Evolutionary conservation across 2,329 filamentous ascomycete genomes (phyloP).

Genomic region (Penicillium sp.): DNA sequence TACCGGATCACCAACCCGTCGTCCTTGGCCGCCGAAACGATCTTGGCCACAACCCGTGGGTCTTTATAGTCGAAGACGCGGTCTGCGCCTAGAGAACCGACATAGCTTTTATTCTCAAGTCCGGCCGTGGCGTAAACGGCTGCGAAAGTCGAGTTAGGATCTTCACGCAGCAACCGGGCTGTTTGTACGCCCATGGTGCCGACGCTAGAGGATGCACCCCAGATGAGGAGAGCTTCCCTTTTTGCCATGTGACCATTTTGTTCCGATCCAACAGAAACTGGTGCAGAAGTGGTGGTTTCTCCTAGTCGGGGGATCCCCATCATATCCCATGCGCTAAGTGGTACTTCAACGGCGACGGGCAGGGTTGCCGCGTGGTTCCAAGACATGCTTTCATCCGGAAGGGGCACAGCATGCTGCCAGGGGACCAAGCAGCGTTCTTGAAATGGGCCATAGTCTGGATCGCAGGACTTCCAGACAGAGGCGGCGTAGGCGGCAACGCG

Average conservation of each 20-base stretch:
- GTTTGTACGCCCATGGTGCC: conserved; percentile 52
- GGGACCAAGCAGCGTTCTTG: conserved; percentile 50
- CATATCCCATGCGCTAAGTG: conserved; percentile 45
- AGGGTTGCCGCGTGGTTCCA: conserved; percentile 49
- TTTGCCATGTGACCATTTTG: conserved; percentile 14
- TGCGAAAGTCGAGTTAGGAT: conserved; percentile 36
- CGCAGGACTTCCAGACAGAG: conserved; percentile 47
- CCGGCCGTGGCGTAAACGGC: conserved; percentile 51
- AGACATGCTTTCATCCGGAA: conserved; percentile 39
- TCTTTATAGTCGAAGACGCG: conserved; percentile 50
- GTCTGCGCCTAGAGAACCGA: conserved; percentile 35
- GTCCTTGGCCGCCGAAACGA: conserved; percentile 41
- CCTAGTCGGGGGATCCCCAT: conserved; percentile 38
- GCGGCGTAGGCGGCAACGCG: conserved; percentile 47
- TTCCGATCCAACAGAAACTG: background rate
- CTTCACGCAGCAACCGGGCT: conserved; percentile 41
- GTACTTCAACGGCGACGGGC: conserved; percentile 44
- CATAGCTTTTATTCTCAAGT: conserved; percentile 37
- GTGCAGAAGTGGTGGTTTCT: conserved; percentile 6
- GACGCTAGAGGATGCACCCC: conserved; percentile 53
- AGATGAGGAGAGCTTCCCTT: conserved; percentile 45
- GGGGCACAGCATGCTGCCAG: conserved; percentile 45
- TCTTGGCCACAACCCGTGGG: conserved; percentile 27
- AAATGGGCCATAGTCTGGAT: conserved; percentile 54
- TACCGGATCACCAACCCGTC: conserved; percentile 45